Evolutionary conservation across 2,329 filamentous ascomycete genomes (phyloP), one percentile per base, ranked within the genome.

Genomic region (Zymoseptoria pseudotritici): DNA sequence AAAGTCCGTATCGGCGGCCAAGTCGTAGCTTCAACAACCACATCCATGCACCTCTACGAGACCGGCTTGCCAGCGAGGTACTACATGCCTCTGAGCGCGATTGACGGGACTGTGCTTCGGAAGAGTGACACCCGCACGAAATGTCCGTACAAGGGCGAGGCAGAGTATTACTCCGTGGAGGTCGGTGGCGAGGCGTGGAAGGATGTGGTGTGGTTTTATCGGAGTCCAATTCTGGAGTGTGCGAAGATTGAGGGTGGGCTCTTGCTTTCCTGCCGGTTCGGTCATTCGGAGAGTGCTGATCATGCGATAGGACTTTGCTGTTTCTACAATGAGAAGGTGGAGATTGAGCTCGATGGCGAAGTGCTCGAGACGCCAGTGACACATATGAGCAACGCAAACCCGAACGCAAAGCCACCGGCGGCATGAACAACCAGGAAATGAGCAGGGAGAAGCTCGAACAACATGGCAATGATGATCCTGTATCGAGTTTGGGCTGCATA

Each of bases 261-360:
- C 22, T 53, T 46, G 26, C 10, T n/a, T n/a, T 51, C 29, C 29
- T 26, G 24, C 2, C 24, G 21, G 50, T 9, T n/a, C 3, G 29
- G 9, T 54, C 29, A n/a, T 9, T 20, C 4, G 24, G 17, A 20
- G 49, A 17, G 46, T 58, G 53, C 31, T 56, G 46, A 56, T 36
- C 11, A 51, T 36, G n/a, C 17, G 17, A 13, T 46, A 66, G 64
- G 64, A 1, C 53, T 71, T 9, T 64, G 66, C 50, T 87, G 84
- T 67, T 88, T 88, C 61, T 88, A 87, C 63, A 86, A 88, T 63
- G 86, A 88, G 70, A 85, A 84, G 72, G 83, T 88, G 1, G 83
- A 87, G 61, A 78, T 88, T n/a, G 84, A 84, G 0, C 68, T 74
- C n/a, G 74, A 74, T 58, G 71, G 72, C n/a, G 62, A 72, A 58